Percentiles rank a stretch among this genome's conserved stretches.
Conservation (phyloP, 306 rosid species). For the Sicyos baderoa region DNA sequence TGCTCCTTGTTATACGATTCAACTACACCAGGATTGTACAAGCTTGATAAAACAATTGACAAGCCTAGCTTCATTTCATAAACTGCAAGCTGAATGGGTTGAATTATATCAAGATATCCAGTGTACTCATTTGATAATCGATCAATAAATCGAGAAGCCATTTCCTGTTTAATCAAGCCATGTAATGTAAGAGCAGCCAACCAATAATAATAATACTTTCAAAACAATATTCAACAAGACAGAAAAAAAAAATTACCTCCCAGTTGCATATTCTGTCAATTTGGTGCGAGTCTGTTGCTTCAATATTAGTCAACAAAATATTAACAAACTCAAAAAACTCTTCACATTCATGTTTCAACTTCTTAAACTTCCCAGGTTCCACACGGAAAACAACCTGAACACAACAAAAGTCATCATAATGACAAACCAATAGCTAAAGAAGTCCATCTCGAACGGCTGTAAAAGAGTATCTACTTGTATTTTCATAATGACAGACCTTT, state of each 20-base stretch:
- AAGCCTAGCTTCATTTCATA: slow-evolving; percentile 85
- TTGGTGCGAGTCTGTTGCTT: slow-evolving; percentile 37
- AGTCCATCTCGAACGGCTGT: background rate
- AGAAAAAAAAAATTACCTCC: slow-evolving; percentile 46
- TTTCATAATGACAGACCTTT: background rate
- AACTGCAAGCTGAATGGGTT: slow-evolving; percentile 82
- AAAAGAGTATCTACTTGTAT: background rate
- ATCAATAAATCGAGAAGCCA: slow-evolving; percentile 58
- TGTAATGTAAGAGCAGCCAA: slow-evolving; percentile 5
- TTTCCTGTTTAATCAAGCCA: slow-evolving; percentile 40
- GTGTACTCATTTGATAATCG: slow-evolving; percentile 42
- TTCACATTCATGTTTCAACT: slow-evolving; percentile 52
- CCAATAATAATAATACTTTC: background rate
- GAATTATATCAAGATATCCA: slow-evolving; percentile 56
- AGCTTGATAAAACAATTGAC: slow-evolving; percentile 51
- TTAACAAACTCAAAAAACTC: slow-evolving; percentile 47
- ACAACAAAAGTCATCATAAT: slow-evolving; percentile 17
- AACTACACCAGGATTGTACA: slow-evolving; percentile 30
- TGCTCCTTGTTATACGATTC: slow-evolving; percentile 31
- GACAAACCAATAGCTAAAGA: background rate
- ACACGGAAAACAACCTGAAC: slow-evolving; percentile 65
- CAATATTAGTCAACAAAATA: slow-evolving; percentile 30
- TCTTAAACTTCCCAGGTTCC: slow-evolving; percentile 54
- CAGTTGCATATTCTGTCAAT: slow-evolving; percentile 43
- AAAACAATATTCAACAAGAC: background rate